A percentile compares a stretch with the other conserved stretches of the same genome.
phyloP scores from a whole-genome alignment of 352 stramenopile genomes.

The Ochromonadaceae sp. region DNA sequence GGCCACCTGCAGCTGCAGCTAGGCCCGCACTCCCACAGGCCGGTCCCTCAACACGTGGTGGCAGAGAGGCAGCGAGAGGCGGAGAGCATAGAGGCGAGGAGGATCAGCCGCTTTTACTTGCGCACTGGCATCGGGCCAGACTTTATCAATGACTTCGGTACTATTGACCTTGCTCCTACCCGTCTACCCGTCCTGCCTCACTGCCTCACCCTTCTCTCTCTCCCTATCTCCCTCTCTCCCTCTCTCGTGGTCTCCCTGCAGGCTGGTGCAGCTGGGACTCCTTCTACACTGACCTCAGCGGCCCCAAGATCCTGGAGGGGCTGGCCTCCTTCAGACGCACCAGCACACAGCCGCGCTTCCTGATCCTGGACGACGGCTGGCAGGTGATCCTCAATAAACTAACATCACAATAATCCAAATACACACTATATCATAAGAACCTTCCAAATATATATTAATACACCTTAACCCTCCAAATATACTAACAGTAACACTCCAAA shows the following conservation, averaged over 20 bases:
- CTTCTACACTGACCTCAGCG: slow-evolving; percentile 29
- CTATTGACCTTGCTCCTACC: too few relatives aligned
- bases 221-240: too few relatives aligned
- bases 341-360: slow-evolving; percentile 20
- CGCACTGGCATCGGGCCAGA: not conserved
- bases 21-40: too few relatives aligned
- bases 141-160: not conserved
- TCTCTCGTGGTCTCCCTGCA: too few relatives aligned
- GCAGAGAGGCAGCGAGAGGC: too few relatives aligned
- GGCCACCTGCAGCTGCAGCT: too few relatives aligned
- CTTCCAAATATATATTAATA: not conserved
- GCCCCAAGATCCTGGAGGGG: slow-evolving; percentile 28
- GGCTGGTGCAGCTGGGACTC: slow-evolving; percentile 35
- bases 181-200: too few relatives aligned
- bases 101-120: not conserved
- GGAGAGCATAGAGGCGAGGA: not conserved
- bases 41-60: too few relatives aligned
- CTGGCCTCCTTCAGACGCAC: slow-evolving; percentile 18
- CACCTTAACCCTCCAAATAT: too few relatives aligned
- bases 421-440: not conserved
- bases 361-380: slow-evolving; percentile 30
- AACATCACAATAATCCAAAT: not conserved
- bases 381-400: not conserved
- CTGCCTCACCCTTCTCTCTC: too few relatives aligned
- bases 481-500: too few relatives aligned